Percentiles rank a stretch among this genome's conserved stretches.
phyloP scores from a whole-genome alignment of 2,329 filamentous ascomycete genomes.

The Xylaria sp. region DNA sequence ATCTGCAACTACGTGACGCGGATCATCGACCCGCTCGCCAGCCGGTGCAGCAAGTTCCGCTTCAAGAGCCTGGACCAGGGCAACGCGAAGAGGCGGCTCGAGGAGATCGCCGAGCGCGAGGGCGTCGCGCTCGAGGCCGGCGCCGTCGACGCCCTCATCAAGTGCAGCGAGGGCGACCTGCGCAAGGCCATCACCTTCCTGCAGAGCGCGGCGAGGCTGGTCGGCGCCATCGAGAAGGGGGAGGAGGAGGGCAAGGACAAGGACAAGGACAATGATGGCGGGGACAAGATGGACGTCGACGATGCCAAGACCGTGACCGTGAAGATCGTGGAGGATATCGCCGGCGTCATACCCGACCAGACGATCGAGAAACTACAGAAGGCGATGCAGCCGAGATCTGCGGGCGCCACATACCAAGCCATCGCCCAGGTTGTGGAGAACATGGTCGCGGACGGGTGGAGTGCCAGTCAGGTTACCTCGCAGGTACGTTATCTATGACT shows the following conservation, averaged over 20 bases:
- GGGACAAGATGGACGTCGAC: slow-evolving; percentile 64
- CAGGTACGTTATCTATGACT: slow-evolving; percentile 58
- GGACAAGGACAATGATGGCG: slow-evolving; percentile 50
- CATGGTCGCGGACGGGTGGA: slow-evolving; percentile 96
- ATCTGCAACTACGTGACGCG: slow-evolving; percentile 99
- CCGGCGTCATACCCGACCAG: slow-evolving; percentile 81
- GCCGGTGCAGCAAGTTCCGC: slow-evolving; percentile 91
- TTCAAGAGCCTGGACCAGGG: slow-evolving; percentile 94
- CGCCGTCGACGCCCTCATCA: slow-evolving; percentile 80
- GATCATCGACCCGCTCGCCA: slow-evolving; percentile 95
- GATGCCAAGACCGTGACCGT: slow-evolving; percentile 69
- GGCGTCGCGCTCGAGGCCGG: slow-evolving; percentile 75
- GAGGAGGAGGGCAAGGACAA: too few relatives aligned
- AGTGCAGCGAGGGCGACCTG: slow-evolving; percentile 90
- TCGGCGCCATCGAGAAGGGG: slow-evolving; percentile 64
- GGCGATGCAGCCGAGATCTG: slow-evolving; percentile 74
- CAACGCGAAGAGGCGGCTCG: slow-evolving; percentile 77
- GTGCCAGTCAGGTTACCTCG: slow-evolving; percentile 81
- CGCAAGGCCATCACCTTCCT: slow-evolving; percentile 95
- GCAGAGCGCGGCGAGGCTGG: slow-evolving; percentile 88
- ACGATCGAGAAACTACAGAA: slow-evolving; percentile 72
- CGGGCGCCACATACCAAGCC: slow-evolving; percentile 67
- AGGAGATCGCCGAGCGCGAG: slow-evolving; percentile 81
- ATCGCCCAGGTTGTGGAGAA: slow-evolving; percentile 83
- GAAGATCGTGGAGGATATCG: slow-evolving; percentile 88